Percentiles rank a stretch among this genome's conserved stretches.
Evolutionary conservation across 2,329 filamentous ascomycete species (phyloP).

Genomic region (Metarhizium guizhouense): DNA sequence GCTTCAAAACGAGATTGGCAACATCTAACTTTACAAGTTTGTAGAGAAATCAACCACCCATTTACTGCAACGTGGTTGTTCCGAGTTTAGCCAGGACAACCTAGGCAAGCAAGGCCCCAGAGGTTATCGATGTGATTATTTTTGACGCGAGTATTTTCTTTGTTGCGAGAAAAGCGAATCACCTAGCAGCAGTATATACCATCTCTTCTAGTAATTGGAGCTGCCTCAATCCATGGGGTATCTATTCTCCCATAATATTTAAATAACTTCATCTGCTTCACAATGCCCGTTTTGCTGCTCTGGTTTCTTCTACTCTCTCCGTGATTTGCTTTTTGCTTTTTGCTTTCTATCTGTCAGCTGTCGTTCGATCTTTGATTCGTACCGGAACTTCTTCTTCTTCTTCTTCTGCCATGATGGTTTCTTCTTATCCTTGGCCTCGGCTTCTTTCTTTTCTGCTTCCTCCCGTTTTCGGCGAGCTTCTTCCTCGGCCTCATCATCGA

Average conservation of each 20-base stretch:
- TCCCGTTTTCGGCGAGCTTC: slow-evolving; percentile 12
- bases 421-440: slow-evolving; percentile 19
- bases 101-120: neutral
- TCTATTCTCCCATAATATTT: slow-evolving; percentile 9
- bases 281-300: neutral
- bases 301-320: slow-evolving; percentile 8
- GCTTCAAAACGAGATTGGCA: slow-evolving; percentile 85
- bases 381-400: slow-evolving; percentile 87
- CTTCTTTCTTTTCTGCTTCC: slow-evolving; percentile 17
- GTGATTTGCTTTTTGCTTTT: slow-evolving; percentile 46
- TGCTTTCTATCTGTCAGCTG: slow-evolving; percentile 64
- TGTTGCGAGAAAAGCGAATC: slow-evolving; percentile 19
- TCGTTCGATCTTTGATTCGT: slow-evolving; percentile 81
- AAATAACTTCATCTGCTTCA: neutral
- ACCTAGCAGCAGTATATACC: slow-evolving; percentile 21
- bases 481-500: slow-evolving; percentile 26
- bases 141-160: slow-evolving; percentile 14
- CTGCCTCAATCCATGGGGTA: slow-evolving; percentile 20
- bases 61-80: slow-evolving; percentile 1
- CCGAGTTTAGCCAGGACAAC: neutral
- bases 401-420: slow-evolving; percentile 45
- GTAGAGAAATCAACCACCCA: slow-evolving; percentile 12
- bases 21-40: slow-evolving; percentile 55
- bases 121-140: slow-evolving; percentile 6
- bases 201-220: slow-evolving; percentile 20